A percentile compares a stretch with the other conserved stretches of the same genome.
These are phyloP conservation scores for Pichia sp. DNA, from an alignment of 1,139 yeast species.

Conservation along the genomic window DNA sequence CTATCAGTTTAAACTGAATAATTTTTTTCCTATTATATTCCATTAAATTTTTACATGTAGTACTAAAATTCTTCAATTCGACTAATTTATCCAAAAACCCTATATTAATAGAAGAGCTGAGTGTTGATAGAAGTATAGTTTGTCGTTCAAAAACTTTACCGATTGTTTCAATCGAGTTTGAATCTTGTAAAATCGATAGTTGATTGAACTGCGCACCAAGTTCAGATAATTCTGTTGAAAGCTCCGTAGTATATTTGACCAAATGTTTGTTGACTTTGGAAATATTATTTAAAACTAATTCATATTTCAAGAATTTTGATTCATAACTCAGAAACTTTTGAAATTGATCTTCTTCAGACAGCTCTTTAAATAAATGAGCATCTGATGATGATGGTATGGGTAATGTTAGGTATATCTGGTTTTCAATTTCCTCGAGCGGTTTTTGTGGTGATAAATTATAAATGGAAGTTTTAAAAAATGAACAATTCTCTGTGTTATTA, in stretches of 20 bases:
- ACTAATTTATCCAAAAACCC: conserved; percentile 78
- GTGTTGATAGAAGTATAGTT: conserved; percentile 55
- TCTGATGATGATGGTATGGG: conserved; percentile 26
- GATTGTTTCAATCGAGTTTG: conserved; percentile 53
- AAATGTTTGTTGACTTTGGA: conserved; percentile 63
- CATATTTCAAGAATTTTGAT: conserved; percentile 47
- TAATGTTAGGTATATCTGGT: conserved; percentile 28
- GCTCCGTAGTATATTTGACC: conserved; percentile 53
- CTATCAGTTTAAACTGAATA: conserved; percentile 56
- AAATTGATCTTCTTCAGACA: conserved; percentile 23
- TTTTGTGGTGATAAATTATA: conserved; percentile 25
- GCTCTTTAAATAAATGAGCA: conserved; percentile 20
- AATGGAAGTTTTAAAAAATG: conserved; percentile 23
- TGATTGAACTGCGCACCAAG: conserved; percentile 68
- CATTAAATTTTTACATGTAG: conserved; percentile 57
- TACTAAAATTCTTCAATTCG: conserved; percentile 73
- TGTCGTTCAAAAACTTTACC: conserved; percentile 79
- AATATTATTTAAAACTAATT: conserved; percentile 44
- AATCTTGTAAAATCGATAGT: conserved; percentile 57
- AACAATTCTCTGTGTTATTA: conserved; percentile 18
- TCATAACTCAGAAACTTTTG: conserved; percentile 38
- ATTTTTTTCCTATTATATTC: conserved; percentile 65
- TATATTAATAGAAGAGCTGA: conserved; percentile 64
- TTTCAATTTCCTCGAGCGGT: conserved; percentile 25
- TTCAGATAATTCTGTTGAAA: conserved; percentile 62